Evolutionary conservation across 2,329 filamentous ascomycete genomes (phyloP), one percentile per base, ranked within the genome.

Genomic region (Mollisia scopiformis): DNA sequence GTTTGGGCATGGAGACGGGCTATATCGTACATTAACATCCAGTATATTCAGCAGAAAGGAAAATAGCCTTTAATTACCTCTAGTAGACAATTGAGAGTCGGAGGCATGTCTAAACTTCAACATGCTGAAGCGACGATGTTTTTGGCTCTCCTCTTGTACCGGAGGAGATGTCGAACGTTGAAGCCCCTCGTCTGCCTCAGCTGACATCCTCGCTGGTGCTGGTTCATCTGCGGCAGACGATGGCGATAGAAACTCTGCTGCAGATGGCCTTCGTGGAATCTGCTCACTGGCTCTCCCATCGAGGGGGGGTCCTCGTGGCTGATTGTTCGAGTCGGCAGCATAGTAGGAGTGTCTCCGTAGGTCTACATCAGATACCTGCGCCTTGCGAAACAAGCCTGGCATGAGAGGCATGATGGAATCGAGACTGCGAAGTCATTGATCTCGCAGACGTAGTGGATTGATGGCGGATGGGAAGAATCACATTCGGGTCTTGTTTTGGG

Each of bases 81-180:
- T 85, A 30, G 87, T 80, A 11, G 92, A 92, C 63, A 98, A 79
- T 75, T 97, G 93, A 54, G 93, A 90, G 77, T 98, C 94, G 8
- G 93, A 97, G 63, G 92, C 93, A 83, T 97, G 93, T 71, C 93
- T 90, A 75, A 95, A 93, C 72, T 89, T 88, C 77, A 97, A 80
- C 75, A 96, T 80, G 16, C 84, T 88, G 73, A 89, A 89, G 63
- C 86, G 84, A 62, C 81, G 83, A 68, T 86, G 82, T 69, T 83
- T 87, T 33, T 77, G 77, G 31, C 77, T 79, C 70, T 86, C 81
- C 53, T 84, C 83, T 68, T 85, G 82, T 57, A 82, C 74, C 14
- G 82, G 79, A 27, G 83, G 83, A 52, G 71, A 69, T 8, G 58
- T 58, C 6, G 67, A 63, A 23, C 70, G 67, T 13, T 66, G 56